phyloP scores from a whole-genome alignment of 1,284 basidiomycete genomes.

The Cutaneotrichosporon arboriforme region DNA sequence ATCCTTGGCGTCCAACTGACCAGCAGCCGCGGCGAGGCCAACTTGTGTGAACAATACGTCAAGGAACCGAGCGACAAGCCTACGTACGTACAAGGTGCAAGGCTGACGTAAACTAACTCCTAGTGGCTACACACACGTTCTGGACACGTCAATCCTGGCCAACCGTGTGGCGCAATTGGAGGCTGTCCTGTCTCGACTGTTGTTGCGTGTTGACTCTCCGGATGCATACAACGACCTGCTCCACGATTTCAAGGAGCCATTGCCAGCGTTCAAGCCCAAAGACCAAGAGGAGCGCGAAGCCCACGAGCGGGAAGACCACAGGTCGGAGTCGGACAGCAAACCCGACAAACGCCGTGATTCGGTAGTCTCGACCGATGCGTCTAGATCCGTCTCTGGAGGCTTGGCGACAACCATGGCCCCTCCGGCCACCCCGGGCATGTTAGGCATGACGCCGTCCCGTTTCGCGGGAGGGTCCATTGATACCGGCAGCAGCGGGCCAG shows the following conservation, averaged over 20 bases:
- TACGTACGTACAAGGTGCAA: constrained; percentile 8
- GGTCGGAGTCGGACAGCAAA: background rate
- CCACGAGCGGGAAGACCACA: background rate
- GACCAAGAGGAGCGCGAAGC: constrained; percentile 8
- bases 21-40: constrained; percentile 16
- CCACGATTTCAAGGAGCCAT: constrained; percentile 13
- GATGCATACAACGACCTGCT: constrained; percentile 16
- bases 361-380: background rate
- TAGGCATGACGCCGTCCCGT: background rate
- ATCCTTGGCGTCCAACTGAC: background rate
- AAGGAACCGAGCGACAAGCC: constrained; percentile 19
- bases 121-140: constrained; percentile 27
- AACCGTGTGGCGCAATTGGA: constrained; percentile 23
- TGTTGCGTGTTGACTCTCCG: constrained; percentile 11
- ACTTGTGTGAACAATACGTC: constrained; percentile 19
- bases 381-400: background rate
- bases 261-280: constrained; percentile 13
- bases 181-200: constrained; percentile 14
- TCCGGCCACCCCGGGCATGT: background rate
- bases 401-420: background rate
- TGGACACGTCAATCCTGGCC: constrained; percentile 21
- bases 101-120: constrained; percentile 9
- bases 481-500: background rate
- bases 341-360: constrained; percentile 1
- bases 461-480: background rate